Evolutionary conservation across 768 basidiomycete species (phyloP).

Genomic region (Cubamyces lactineus): DNA sequence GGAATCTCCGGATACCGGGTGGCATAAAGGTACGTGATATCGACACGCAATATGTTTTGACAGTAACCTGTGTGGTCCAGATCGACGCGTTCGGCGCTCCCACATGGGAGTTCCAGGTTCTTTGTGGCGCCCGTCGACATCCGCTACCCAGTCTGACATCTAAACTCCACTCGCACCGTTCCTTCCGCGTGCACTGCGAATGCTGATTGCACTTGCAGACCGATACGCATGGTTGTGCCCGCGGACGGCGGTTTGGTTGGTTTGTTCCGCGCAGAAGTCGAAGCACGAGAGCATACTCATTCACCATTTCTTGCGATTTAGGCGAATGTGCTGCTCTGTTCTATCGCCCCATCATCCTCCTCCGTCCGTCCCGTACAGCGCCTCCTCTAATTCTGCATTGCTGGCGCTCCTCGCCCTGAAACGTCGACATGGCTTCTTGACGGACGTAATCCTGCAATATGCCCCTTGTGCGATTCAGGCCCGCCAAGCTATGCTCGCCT

Average conservation of each 20-base stretch:
- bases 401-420: background rate
- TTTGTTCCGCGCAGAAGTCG: no score
- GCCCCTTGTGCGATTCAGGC: constrained; percentile 12
- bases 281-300: background rate
- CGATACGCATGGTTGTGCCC: background rate
- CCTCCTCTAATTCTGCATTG: no score
- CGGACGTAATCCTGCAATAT: constrained; percentile 1
- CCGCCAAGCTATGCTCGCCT: constrained; percentile 18
- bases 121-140: constrained; percentile 15
- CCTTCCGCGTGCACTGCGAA: background rate
- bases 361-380: background rate
- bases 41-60: background rate
- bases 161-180: background rate
- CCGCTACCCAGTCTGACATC: background rate
- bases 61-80: background rate
- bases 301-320: constrained; percentile 4
- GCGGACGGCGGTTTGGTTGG: no score
- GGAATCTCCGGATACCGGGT: constrained; percentile 14
- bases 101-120: background rate
- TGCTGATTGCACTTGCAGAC: background rate
- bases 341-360: background rate
- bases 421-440: constrained; percentile 14
- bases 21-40: background rate
- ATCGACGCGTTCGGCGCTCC: background rate
- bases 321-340: background rate